Percentiles rank a stretch among this genome's conserved stretches.
Evolutionary conservation across 192 early-diverging fungal genomes (phyloP).

Genomic region (Linnemannia hyalina): DNA sequence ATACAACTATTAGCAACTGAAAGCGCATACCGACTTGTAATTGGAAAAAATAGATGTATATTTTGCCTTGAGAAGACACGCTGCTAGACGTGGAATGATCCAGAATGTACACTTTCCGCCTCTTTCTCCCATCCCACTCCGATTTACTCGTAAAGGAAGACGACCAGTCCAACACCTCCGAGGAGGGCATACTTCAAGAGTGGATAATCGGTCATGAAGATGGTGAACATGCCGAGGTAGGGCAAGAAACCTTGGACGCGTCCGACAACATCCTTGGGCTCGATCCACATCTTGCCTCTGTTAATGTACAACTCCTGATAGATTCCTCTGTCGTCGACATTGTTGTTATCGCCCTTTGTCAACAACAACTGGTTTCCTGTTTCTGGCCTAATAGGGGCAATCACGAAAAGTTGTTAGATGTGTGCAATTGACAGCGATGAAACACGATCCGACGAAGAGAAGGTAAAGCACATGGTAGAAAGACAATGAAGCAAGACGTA

Average conservation of each 20-base stretch:
- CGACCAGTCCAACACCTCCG: conserved; percentile 79
- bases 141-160: conserved; percentile 61
- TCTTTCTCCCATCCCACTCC: neutral
- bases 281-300: conserved; percentile 90
- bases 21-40: no score
- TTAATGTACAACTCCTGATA: conserved; percentile 69
- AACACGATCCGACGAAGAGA: neutral
- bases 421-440: neutral
- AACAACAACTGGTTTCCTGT: conserved; percentile 88
- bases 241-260: conserved; percentile 88
- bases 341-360: conserved; percentile 99
- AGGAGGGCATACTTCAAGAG: conserved; percentile 89
- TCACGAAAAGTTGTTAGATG: neutral
- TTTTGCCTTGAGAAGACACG: no score
- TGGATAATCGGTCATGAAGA: conserved; percentile 96
- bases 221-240: conserved; percentile 96
- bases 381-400: conserved; percentile 43
- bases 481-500: conserved; percentile 42
- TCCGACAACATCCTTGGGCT: conserved; percentile 90
- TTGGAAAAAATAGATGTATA: neutral
- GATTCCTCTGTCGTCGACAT: conserved; percentile 89
- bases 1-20: no score
- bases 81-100: no score
- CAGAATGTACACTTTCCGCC: no score
- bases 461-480: neutral